phyloP scores from a whole-genome alignment of 768 basidiomycete species.

The Macrocybe gigantea region DNA sequence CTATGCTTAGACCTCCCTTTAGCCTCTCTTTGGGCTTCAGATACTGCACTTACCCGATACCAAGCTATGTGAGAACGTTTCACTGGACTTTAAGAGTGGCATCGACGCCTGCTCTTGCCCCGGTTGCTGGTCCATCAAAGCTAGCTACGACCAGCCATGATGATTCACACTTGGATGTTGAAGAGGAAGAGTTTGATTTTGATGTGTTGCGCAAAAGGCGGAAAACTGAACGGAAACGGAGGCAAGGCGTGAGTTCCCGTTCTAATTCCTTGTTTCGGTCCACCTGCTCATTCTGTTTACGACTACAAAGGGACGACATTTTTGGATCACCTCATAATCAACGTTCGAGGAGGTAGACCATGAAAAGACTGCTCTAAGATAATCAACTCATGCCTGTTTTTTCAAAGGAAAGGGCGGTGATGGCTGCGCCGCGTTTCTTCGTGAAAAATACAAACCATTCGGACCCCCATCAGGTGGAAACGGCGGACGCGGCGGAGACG shows the following conservation, averaged over 20 bases:
- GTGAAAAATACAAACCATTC: constrained; percentile 77
- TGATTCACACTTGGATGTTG: constrained; percentile 1
- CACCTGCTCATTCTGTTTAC: neutral
- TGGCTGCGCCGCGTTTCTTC: constrained; percentile 90
- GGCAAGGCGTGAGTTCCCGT: constrained; percentile 49
- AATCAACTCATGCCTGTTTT: neutral
- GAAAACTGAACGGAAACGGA: constrained; percentile 72
- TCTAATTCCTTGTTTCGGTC: no score
- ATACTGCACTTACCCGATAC: no score
- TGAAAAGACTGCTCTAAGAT: neutral
- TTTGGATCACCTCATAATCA: constrained; percentile 78
- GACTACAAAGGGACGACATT: constrained; percentile 61
- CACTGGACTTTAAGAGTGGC: no score
- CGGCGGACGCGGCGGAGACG: constrained; percentile 83
- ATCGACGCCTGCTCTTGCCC: no score
- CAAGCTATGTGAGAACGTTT: no score
- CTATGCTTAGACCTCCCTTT: no score
- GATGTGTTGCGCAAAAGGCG: constrained; percentile 41
- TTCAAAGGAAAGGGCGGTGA: constrained; percentile 78
- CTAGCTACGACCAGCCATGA: neutral
- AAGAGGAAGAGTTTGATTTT: constrained; percentile 20
- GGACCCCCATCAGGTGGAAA: constrained; percentile 93
- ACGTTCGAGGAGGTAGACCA: constrained; percentile 63
- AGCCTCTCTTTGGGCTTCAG: no score
- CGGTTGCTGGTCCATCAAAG: neutral